Conservation (phyloP, 306 rosid species). For the Lagenaria siceraria region DNA sequence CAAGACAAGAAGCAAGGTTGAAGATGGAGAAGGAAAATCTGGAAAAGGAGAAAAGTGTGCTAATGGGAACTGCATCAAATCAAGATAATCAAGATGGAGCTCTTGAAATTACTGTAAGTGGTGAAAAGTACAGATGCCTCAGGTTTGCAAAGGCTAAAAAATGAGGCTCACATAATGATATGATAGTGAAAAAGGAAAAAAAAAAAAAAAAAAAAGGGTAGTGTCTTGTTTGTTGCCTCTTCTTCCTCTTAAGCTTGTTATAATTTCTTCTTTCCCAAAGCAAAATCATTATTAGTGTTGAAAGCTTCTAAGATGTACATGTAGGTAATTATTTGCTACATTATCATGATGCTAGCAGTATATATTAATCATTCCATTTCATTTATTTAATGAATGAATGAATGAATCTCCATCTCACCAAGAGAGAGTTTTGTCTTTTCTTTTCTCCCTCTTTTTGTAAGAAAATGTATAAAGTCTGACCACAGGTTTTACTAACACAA, state of each 20-base stretch:
- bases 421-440: neutral
- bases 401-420: neutral
- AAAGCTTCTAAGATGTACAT: neutral
- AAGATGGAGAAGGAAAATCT: slow-evolving; percentile 96
- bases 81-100: slow-evolving; percentile 96
- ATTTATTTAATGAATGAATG: neutral
- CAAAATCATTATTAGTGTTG: neutral
- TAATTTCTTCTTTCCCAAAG: neutral
- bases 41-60: slow-evolving; percentile 89
- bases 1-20: slow-evolving; percentile 85
- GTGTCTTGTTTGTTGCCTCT: neutral
- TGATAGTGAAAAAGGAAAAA: neutral
- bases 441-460: neutral
- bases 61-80: slow-evolving; percentile 94
- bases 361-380: neutral
- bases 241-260: slow-evolving; percentile 1
- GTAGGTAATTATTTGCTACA: slow-evolving; percentile 4
- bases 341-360: neutral
- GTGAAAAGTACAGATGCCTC: slow-evolving; percentile 90
- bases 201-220: neutral
- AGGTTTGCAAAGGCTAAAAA: slow-evolving; percentile 93
- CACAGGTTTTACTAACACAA: too few species aligned
- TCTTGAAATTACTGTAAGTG: slow-evolving; percentile 96
- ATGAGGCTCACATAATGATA: slow-evolving; percentile 24
- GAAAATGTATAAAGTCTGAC: neutral